Conservation (phyloP, 2,329 filamentous ascomycete genomes). For the Claviceps capensis region DNA sequence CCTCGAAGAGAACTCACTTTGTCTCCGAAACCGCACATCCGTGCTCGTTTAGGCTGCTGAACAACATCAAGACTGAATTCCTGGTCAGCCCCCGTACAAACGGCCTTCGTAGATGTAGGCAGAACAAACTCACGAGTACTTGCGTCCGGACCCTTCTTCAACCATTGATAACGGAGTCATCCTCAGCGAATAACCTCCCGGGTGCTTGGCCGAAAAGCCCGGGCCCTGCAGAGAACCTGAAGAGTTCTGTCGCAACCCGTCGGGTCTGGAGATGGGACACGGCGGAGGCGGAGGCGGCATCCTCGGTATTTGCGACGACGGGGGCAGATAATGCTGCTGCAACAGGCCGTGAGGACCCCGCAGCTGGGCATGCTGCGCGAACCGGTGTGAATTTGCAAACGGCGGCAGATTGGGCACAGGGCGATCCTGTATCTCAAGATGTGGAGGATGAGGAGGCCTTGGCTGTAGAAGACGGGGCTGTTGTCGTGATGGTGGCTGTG, state of each 20-base stretch:
- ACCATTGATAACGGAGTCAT: constrained; percentile 19
- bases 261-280: constrained; percentile 10
- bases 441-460: constrained; percentile 9
- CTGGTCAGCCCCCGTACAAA: constrained; percentile 8
- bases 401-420: constrained; percentile 1
- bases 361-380: constrained; percentile 2
- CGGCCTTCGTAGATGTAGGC: neutral
- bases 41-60: constrained; percentile 83
- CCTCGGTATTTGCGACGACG: constrained; percentile 6
- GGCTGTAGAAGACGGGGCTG: constrained; percentile 1
- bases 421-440: constrained; percentile 6
- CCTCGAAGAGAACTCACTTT: constrained; percentile 45
- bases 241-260: constrained; percentile 9
- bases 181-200: constrained; percentile 8
- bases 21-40: constrained; percentile 98
- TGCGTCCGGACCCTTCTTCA: constrained; percentile 21
- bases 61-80: constrained; percentile 54
- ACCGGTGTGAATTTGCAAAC: constrained; percentile 11
- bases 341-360: constrained; percentile 2
- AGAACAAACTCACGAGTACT: constrained; percentile 18
- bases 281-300: constrained; percentile 3
- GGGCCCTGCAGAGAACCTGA: neutral
- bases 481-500: constrained; percentile 4
- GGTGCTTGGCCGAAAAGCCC: constrained; percentile 9
- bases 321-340: constrained; percentile 8